Percentiles rank a stretch among this genome's conserved stretches.
Evolutionary conservation across 2,329 filamentous ascomycete species (phyloP).

Genomic region (Phaeosphaeria sp.): DNA sequence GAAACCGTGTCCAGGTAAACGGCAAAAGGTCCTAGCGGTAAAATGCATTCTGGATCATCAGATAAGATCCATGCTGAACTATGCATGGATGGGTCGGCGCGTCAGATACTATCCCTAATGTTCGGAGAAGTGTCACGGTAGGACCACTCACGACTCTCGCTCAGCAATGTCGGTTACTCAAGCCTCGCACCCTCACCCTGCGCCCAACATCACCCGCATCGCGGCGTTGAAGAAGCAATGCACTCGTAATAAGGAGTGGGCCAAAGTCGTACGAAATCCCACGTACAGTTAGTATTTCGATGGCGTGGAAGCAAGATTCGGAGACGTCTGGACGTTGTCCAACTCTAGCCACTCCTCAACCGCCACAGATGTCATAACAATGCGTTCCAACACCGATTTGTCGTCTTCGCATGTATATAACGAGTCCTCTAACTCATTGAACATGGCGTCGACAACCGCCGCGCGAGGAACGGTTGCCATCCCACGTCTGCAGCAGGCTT

Average conservation of each 20-base stretch:
- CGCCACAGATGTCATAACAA: background rate
- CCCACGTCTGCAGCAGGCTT: conserved; percentile 21
- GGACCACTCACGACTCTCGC: no score
- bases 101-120: no score
- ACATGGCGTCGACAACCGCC: conserved; percentile 3
- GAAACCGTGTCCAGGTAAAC: background rate
- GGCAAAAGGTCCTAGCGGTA: background rate
- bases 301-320: background rate
- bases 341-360: background rate
- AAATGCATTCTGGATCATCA: no score
- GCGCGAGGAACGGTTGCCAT: conserved; percentile 24
- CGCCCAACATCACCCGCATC: background rate
- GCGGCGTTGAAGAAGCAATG: background rate
- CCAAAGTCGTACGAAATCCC: background rate
- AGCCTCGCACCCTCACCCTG: no score
- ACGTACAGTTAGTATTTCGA: background rate
- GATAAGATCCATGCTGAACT: no score
- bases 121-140: no score
- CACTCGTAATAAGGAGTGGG: background rate
- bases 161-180: no score
- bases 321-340: background rate
- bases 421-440: background rate
- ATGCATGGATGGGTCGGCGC: no score
- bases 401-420: background rate
- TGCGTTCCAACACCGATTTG: background rate